Conservation (phyloP, 225 moss, liverwort and hornwort genomes). For the Climacium dendroides region DNA sequence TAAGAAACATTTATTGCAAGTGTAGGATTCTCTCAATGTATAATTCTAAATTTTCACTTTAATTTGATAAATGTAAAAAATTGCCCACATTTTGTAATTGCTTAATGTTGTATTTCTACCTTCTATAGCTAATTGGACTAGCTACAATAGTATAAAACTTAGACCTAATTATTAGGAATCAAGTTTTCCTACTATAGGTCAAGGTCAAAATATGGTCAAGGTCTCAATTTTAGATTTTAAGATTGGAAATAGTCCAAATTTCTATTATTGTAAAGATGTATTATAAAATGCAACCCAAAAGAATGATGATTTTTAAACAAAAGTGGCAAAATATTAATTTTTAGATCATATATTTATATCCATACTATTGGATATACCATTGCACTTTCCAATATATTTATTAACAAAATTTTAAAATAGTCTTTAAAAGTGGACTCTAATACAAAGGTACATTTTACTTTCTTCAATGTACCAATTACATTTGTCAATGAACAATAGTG, state of each 20-base stretch:
- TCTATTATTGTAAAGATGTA: not conserved
- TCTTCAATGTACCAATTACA: not conserved
- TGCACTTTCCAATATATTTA: not conserved
- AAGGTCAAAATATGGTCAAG: not conserved
- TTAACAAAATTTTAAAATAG: not conserved
- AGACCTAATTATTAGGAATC: rapidly evolving
- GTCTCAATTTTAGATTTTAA: not conserved
- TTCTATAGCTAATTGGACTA: not conserved
- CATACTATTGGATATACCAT: not conserved
- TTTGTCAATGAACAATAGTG: rapidly evolving
- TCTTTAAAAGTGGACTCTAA: rapidly evolving
- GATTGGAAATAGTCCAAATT: rapidly evolving
- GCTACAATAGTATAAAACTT: not conserved
- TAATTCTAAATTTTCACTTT: not conserved
- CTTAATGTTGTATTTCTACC: not conserved
- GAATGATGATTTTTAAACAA: not conserved
- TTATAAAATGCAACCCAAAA: not conserved
- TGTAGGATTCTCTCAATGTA: rapidly evolving
- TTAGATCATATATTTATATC: too few species aligned
- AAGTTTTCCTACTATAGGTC: rapidly evolving
- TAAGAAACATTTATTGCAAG: not conserved
- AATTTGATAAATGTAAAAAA: not conserved
- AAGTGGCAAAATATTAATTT: not conserved
- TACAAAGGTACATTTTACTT: too few species aligned
- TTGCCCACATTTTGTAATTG: not conserved